Conservation (phyloP, 257 asterid species). For the Datura wrightii region DNA sequence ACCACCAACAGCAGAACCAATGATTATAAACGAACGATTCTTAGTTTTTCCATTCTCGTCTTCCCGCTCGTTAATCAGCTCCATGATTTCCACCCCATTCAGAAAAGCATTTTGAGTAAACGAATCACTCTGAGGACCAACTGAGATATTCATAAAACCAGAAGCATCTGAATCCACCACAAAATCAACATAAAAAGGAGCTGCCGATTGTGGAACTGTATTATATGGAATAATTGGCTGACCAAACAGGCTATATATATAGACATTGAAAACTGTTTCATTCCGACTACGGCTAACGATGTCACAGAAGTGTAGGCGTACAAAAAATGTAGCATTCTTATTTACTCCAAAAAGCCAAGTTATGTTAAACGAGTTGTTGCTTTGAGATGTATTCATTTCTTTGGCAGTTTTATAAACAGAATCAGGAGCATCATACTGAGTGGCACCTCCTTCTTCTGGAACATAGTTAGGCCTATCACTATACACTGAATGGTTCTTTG, state of each 20-base stretch:
- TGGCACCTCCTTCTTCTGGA: not conserved
- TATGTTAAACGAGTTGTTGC: slow-evolving; percentile 6
- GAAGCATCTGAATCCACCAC: slow-evolving; percentile 54
- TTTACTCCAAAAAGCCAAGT: slow-evolving; percentile 59
- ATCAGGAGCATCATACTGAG: slow-evolving; percentile 51
- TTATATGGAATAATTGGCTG: slow-evolving; percentile 16
- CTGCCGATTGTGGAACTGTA: fast-evolving
- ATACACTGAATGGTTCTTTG: not conserved
- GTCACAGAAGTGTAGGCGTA: slow-evolving; percentile 69
- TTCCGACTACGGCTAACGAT: slow-evolving; percentile 34
- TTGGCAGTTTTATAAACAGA: slow-evolving; percentile 58
- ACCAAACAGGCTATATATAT: slow-evolving; percentile 27
- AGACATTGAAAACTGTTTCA: slow-evolving; percentile 36
- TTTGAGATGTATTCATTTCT: slow-evolving; percentile 30
- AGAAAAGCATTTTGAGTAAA: slow-evolving; percentile 35
- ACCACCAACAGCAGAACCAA: slow-evolving; percentile 51
- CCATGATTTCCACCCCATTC: slow-evolving; percentile 75
- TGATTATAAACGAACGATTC: slow-evolving; percentile 22
- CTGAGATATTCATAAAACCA: slow-evolving; percentile 51
- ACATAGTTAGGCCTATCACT: not conserved
- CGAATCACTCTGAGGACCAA: slow-evolving; percentile 39
- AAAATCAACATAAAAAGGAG: slow-evolving; percentile 52
- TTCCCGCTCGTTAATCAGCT: slow-evolving; percentile 31
- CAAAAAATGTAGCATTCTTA: slow-evolving; percentile 36
- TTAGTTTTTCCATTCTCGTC: not conserved